Conservation (phyloP, 345 rosid genomes). For the Heritiera fomes region DNA sequence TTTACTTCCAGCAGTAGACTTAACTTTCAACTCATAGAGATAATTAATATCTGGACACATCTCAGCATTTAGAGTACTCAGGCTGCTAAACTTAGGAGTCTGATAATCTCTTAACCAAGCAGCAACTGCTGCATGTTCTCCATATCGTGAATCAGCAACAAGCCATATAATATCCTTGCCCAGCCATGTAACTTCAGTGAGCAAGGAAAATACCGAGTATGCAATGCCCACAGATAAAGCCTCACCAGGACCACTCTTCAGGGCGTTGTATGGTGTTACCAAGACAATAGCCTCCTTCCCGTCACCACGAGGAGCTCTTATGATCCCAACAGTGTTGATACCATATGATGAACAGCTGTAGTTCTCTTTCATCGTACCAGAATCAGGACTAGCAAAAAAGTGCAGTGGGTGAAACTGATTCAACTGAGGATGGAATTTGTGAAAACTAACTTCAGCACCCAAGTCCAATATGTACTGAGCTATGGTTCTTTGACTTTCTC, state of each 20-base stretch:
- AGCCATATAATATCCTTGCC: conserved; percentile 93
- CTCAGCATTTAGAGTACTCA: conserved; percentile 29
- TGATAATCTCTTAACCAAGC: conserved; percentile 91
- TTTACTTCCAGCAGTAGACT: conserved; percentile 26
- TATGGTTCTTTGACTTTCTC: conserved; percentile 62
- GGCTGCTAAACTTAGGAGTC: conserved; percentile 52
- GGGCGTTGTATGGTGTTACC: conserved; percentile 77
- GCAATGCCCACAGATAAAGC: conserved; percentile 65
- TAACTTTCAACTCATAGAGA: conserved; percentile 25
- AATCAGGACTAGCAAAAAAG: conserved; percentile 68
- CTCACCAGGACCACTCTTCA: conserved; percentile 48
- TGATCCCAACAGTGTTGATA: conserved; percentile 54
- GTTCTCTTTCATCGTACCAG: conserved; percentile 44
- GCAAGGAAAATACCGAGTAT: conserved; percentile 77
- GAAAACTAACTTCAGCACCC: conserved; percentile 87
- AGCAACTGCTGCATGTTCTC: conserved; percentile 78
- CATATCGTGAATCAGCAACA: conserved; percentile 79
- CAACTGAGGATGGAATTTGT: conserved; percentile 62
- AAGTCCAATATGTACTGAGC: conserved; percentile 63
- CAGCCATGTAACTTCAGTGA: conserved; percentile 80
- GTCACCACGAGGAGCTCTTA: conserved; percentile 95
- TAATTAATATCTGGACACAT: conserved; percentile 29
- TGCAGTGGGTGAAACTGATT: conserved; percentile 73
- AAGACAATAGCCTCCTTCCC: conserved; percentile 92
- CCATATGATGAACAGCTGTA: conserved; percentile 61